A percentile compares a stretch with the other conserved stretches of the same genome.
Evolutionary conservation across 2,329 filamentous ascomycete species (phyloP).

Genomic region (Parafenestella ontariensis): DNA sequence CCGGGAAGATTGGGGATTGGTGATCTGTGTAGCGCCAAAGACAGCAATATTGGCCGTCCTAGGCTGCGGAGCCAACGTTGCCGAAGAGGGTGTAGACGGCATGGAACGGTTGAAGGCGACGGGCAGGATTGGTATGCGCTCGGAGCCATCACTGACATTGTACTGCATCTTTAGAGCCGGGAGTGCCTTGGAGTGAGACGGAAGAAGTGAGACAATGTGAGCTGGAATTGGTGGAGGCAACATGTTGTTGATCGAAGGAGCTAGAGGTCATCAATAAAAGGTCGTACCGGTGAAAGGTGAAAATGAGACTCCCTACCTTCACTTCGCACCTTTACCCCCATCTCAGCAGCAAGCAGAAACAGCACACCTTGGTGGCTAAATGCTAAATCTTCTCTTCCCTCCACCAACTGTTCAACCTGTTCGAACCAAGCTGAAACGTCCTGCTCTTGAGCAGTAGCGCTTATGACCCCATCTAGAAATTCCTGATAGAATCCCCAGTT

Average conservation of each 20-base stretch:
- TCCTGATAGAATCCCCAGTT: constrained; percentile 23
- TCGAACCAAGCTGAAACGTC: constrained; percentile 17
- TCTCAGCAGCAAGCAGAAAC: constrained; percentile 15
- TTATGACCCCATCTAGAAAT: constrained; percentile 10
- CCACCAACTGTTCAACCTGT: constrained; percentile 17
- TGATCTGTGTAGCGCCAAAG: background rate
- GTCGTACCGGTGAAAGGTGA: constrained; percentile 72
- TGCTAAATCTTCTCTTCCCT: background rate
- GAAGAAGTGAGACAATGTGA: background rate
- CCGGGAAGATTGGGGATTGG: constrained; percentile 52
- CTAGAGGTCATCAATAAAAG: background rate
- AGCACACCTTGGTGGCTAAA: constrained; percentile 21
- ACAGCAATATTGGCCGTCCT: background rate
- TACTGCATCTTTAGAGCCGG: background rate
- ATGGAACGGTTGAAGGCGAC: constrained; percentile 55
- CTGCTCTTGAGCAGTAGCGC: constrained; percentile 3
- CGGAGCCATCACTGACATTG: background rate
- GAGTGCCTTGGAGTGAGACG: background rate
- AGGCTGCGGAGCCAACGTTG: constrained; percentile 31
- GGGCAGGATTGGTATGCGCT: background rate
- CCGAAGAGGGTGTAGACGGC: constrained; percentile 54
- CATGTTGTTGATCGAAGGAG: background rate
- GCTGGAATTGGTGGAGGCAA: background rate
- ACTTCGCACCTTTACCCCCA: constrained; percentile 75
- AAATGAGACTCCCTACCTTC: constrained; percentile 79